Evolutionary conservation across 139 green algal species (phyloP), one percentile per base, ranked within the genome.

Genomic region (Asterochloris sp.): DNA sequence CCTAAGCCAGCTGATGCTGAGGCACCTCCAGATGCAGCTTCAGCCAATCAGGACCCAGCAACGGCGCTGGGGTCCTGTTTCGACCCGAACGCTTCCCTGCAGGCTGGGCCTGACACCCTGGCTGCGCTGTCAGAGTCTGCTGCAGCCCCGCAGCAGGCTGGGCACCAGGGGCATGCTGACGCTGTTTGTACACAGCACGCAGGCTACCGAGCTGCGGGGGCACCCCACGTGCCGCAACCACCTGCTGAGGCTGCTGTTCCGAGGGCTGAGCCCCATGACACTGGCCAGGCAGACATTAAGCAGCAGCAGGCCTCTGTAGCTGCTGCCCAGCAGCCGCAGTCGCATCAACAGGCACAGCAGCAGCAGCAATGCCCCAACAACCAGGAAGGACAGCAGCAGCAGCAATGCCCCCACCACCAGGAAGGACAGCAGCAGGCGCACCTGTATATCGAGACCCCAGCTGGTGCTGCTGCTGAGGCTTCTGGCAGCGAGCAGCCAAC

Each of bases 381-480:
- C 27, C 67, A 85, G 60, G 67, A 85, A 73, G 61, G 76, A 63
- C 73, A 83, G 76, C 79, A 82, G 47, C 75, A 76, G 38, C 13
- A 28, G 19, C 66, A 80, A 75, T 24, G 78, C 62, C 62, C 68
- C 27, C 23, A 23, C n/a, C 75, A 79, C 24, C 54, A 38, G 54
- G 54, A 14, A 47, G 54, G 23, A 60, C 71, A 76, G 71, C 71
- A 77, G 26, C 73, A 23, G 15, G 21, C 14, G 15, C 29, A 78
- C 21, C 29, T 28, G 11, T 29, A 27, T 64, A 19, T 13, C 12
- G 38, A 0, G 13, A n/a, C 17, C 12, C 9, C 27, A 19, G 17
- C 38, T 63, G 14, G 47, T 38, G 74, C 74, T n/a, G 19, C 29
- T 64, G 74, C 38, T 64, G 73, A 78, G 10, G 15, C 27, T 10